Evolutionary conservation across 2,329 filamentous ascomycete species (phyloP), one percentile per base, ranked within the genome.

Genomic region (Sphaerostilbella broomeana): DNA sequence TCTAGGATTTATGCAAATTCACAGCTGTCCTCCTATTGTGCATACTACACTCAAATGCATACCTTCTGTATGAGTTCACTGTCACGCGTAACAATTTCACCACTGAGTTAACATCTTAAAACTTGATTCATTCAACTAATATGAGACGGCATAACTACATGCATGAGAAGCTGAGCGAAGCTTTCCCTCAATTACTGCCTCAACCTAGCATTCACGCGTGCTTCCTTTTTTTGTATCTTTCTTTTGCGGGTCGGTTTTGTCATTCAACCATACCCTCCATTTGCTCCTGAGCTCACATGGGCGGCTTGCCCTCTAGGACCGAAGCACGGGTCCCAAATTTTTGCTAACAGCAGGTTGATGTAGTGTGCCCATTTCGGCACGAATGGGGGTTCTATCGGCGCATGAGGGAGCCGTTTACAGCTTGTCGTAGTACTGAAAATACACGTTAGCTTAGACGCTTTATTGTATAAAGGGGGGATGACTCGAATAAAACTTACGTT

Each of bases 391-490:
- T 70, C 63, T 64, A 65, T 69, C 59, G 62, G 58, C 59, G 59
- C 57, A 55, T 58, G 55, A 53, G 57, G 56, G 61, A 64, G 55
- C 57, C 59, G 60, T 67, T 78, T 95, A 95, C 75, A 95, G 82
- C 84, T 95, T 95, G 83, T 95, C 88, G 73, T 95, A 95, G 84
- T 94, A 95, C 86, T 94, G 32, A 31, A 13, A 20, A 40, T 2
- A 5, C 5, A 25, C 35, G 61, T 57, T 58, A 52, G 52, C 40
- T 30, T 34, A 19, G 8, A 11, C n/a, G 6, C 10, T 12, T 4
- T 2, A n/a, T 30, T 19, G 13, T 26, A 18, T 20, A 25, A 1
- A 6, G 17, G 7, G 28, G 18, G 25, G 12, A 15, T 4, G 22
- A 22, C 5, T 25, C 29, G 22, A 12, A 19, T 24, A 43, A 43